Evolutionary conservation across 2,329 filamentous ascomycete species (phyloP).

Genomic region (Exophiala alcalophila): DNA sequence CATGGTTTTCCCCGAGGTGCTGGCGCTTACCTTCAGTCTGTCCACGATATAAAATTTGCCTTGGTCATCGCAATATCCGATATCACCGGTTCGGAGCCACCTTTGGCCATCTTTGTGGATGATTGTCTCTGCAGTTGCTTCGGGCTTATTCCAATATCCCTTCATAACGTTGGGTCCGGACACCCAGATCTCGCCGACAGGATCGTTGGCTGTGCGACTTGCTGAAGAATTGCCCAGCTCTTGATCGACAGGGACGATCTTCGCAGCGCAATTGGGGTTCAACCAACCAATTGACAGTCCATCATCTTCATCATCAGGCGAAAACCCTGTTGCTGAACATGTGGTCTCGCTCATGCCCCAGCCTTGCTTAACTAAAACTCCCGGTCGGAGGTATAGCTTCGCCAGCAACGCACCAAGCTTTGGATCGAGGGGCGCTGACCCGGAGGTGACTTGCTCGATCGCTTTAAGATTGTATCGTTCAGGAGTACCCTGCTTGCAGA

Average conservation of each 20-base stretch:
- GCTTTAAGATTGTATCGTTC: slow-evolving; percentile 8
- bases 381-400: slow-evolving; percentile 5
- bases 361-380: slow-evolving; percentile 15
- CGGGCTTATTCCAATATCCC: slow-evolving; percentile 34
- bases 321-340: slow-evolving; percentile 8
- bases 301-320: slow-evolving; percentile 11
- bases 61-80: slow-evolving; percentile 33
- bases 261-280: slow-evolving; percentile 8
- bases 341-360: slow-evolving; percentile 30
- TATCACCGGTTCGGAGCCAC: slow-evolving; percentile 38
- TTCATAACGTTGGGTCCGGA: slow-evolving; percentile 27
- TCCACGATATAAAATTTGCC: slow-evolving; percentile 81
- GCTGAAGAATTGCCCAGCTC: background rate
- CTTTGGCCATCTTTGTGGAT: slow-evolving; percentile 47
- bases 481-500: slow-evolving; percentile 5
- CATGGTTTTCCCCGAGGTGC: too few species aligned
- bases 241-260: slow-evolving; percentile 8
- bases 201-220: background rate
- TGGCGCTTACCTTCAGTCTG: slow-evolving; percentile 53
- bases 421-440: slow-evolving; percentile 9
- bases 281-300: slow-evolving; percentile 12
- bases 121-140: slow-evolving; percentile 31
- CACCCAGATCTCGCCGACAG: slow-evolving; percentile 49
- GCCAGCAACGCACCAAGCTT: slow-evolving; percentile 2
- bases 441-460: slow-evolving; percentile 6